phyloP scores from a whole-genome alignment of 2,329 filamentous ascomycete species.

The Trematosphaeria pertusa region DNA sequence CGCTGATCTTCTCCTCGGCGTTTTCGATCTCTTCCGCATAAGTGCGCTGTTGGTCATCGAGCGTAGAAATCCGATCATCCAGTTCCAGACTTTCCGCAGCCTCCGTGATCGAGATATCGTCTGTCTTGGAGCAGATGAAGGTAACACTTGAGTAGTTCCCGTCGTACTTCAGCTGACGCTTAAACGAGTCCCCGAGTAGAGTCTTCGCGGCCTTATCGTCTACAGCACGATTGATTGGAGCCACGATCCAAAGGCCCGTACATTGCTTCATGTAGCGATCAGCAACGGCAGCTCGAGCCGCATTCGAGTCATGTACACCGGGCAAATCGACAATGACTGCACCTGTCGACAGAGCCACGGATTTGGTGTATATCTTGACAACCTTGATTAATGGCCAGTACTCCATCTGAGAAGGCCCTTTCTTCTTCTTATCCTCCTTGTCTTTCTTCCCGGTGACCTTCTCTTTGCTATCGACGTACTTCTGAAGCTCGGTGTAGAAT shows the following conservation, averaged over 20 bases:
- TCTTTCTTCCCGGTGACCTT: conserved; percentile 47
- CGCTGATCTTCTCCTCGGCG: conserved; percentile 25
- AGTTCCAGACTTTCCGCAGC: conserved; percentile 49
- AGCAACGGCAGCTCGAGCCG: conserved; percentile 65
- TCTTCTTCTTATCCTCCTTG: conserved; percentile 30
- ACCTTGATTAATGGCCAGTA: conserved; percentile 63
- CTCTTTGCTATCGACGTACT: conserved; percentile 64
- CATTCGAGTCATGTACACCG: conserved; percentile 66
- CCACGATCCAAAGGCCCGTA: conserved; percentile 67
- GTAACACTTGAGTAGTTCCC: conserved; percentile 61
- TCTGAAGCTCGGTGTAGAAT: conserved; percentile 58
- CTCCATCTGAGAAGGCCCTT: conserved; percentile 38
- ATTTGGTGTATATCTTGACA: conserved; percentile 60
- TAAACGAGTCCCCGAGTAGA: conserved; percentile 64
- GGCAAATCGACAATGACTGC: conserved; percentile 66
- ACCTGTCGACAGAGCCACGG: conserved; percentile 59
- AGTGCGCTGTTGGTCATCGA: conserved; percentile 31
- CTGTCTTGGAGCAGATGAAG: conserved; percentile 69
- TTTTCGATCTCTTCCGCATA: conserved; percentile 24
- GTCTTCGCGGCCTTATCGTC: conserved; percentile 66
- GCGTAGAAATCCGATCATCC: conserved; percentile 36
- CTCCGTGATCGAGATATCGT: conserved; percentile 63
- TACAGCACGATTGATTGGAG: conserved; percentile 66
- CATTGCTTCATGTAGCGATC: conserved; percentile 67
- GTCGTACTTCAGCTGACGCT: conserved; percentile 66